These are phyloP conservation scores for Cladosporium halotolerans DNA, from an alignment of 2,329 filamentous ascomycete genomes.

Conservation along the genomic window DNA sequence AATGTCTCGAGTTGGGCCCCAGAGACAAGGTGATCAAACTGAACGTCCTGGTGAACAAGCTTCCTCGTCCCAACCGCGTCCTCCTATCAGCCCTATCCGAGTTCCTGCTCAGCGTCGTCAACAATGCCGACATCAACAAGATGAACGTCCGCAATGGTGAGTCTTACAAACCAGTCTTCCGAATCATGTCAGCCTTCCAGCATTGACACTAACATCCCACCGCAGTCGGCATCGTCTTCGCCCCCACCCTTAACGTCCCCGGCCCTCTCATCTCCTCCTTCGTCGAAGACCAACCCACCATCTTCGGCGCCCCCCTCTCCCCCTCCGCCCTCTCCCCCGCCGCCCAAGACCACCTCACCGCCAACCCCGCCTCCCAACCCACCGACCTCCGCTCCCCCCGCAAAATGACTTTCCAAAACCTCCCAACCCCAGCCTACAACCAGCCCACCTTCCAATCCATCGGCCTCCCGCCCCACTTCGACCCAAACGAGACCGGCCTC, in stretches of 20 bases:
- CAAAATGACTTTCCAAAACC: conserved; percentile 59
- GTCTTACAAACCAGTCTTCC: conserved; percentile 11
- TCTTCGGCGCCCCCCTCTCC: conserved; percentile 70
- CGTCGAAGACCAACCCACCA: conserved; percentile 78
- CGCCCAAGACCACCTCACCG: conserved; percentile 8
- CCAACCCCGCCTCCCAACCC: conserved; percentile 28
- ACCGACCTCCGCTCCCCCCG: conserved; percentile 56
- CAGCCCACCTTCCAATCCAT: conserved; percentile 40
- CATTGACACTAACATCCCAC: conserved; percentile 15
- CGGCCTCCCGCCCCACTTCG: conserved; percentile 12
- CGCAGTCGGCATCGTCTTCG: conserved; percentile 88
- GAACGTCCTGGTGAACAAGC: conserved; percentile 68
- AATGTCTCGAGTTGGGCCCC: conserved; percentile 62
- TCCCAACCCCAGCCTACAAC: conserved; percentile 59
- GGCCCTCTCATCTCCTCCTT: conserved; percentile 91
- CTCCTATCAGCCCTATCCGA: conserved; percentile 78
- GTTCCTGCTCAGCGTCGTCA: conserved; percentile 87
- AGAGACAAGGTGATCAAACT: conserved; percentile 71
- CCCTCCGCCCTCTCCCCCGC: conserved; percentile 39
- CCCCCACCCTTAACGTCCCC: conserved; percentile 92
- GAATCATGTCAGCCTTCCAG: background rate
- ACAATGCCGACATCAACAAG: conserved; percentile 85
- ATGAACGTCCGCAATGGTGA: conserved; percentile 85
- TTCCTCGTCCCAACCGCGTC: conserved; percentile 74
- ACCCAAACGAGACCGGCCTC: conserved; percentile 26